phyloP scores from a whole-genome alignment of 345 rosid genomes.

The Camelina sativa region DNA sequence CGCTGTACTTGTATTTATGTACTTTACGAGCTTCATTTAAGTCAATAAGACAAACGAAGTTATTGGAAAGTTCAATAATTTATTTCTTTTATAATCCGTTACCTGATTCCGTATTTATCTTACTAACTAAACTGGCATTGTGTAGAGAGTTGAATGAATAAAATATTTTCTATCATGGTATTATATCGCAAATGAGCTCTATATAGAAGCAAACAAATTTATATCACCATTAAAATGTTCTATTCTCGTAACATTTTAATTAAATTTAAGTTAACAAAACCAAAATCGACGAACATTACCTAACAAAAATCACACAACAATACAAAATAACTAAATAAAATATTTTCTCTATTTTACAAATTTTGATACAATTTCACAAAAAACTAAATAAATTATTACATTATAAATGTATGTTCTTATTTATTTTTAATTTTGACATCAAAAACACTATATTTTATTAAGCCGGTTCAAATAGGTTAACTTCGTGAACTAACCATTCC shows the following conservation, averaged over 20 bases:
- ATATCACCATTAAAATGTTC: neutral
- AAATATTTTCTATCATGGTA: neutral
- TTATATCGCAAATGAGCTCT: neutral
- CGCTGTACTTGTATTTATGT: conserved; percentile 50
- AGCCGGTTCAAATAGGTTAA: too few species aligned
- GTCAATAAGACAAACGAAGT: conserved; percentile 45
- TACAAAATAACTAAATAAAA: neutral
- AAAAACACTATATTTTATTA: too few species aligned
- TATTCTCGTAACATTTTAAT: neutral
- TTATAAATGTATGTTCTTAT: too few species aligned
- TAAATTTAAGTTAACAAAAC: neutral
- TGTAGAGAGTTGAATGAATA: neutral
- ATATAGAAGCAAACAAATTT: neutral
- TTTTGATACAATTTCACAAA: too few species aligned
- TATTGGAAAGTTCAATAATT: conserved; percentile 32
- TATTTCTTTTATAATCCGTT: neutral
- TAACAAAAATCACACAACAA: neutral
- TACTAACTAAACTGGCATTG: neutral
- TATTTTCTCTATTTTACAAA: too few species aligned
- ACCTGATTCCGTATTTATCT: conserved; percentile 11
- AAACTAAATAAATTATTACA: too few species aligned
- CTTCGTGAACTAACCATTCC: too few species aligned
- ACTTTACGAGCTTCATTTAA: conserved; percentile 42
- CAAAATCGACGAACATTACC: too few species aligned
- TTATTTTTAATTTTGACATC: too few species aligned